Percentiles rank a stretch among this genome's conserved stretches.
Evolutionary conservation across 208 protist genomes (phyloP).

Genomic region (Leishmania lainsoni): DNA sequence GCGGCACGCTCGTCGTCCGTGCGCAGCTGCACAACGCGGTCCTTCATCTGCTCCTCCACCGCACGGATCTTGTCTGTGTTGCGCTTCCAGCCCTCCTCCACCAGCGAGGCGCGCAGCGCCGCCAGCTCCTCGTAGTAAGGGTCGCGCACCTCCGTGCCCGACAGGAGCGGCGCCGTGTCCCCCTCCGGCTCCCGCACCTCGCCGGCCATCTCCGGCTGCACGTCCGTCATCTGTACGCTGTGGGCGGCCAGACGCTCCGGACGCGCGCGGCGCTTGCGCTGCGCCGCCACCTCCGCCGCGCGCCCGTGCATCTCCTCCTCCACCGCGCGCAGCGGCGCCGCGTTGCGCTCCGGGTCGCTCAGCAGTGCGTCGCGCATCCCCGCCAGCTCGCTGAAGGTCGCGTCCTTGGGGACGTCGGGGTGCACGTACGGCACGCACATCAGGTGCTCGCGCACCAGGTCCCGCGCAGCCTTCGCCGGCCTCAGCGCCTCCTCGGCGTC

Average conservation of each 20-base stretch:
- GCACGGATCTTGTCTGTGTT: conserved; percentile 30
- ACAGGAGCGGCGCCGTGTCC: conserved; percentile 30
- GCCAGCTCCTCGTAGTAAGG: conserved; percentile 57
- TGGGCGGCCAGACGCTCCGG: too few relatives aligned
- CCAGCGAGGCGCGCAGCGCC: conserved; percentile 32
- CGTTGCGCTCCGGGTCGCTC: conserved; percentile 21
- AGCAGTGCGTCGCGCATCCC: conserved; percentile 23
- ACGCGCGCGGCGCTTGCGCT: too few relatives aligned
- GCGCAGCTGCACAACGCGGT: conserved; percentile 44
- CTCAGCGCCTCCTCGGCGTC: too few relatives aligned
- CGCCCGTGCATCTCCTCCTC: conserved; percentile 32
- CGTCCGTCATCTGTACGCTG: too few relatives aligned
- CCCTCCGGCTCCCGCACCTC: conserved; percentile 23
- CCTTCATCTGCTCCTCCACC: conserved; percentile 44
- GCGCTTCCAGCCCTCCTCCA: conserved; percentile 29
- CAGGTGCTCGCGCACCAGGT: conserved; percentile 20
- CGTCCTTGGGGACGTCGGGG: conserved; percentile 38
- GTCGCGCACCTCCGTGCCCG: conserved; percentile 7
- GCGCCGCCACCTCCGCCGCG: neutral
- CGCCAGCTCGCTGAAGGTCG: conserved; percentile 36
- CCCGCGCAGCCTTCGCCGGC: too few relatives aligned
- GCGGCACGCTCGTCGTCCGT: conserved; percentile 2
- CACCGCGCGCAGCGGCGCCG: conserved; percentile 13
- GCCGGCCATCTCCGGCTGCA: neutral
- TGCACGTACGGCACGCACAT: conserved; percentile 17